A percentile compares a stretch with the other conserved stretches of the same genome.
These are phyloP conservation scores for Stephania cephalantha DNA, from an alignment of 164 flowering plant species.

Conservation along the genomic window DNA sequence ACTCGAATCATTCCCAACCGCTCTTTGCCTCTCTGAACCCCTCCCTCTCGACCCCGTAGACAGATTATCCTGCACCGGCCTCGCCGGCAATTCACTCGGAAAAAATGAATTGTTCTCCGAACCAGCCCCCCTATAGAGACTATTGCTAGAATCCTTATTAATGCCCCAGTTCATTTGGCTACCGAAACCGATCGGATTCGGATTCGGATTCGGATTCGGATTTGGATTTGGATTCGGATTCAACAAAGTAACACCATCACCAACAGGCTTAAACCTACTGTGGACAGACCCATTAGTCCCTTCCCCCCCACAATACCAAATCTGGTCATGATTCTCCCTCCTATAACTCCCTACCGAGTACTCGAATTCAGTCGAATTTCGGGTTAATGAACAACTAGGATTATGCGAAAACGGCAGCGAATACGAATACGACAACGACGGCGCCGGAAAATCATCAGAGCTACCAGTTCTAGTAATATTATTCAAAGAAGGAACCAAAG, in stretches of 20 bases:
- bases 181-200: slow-evolving; percentile 36
- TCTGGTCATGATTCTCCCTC: slow-evolving; percentile 56
- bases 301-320: slow-evolving; percentile 92
- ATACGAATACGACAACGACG: slow-evolving; percentile 68
- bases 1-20: slow-evolving; percentile 39
- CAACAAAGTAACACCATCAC: slow-evolving; percentile 61
- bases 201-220: slow-evolving; percentile 25
- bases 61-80: slow-evolving; percentile 42
- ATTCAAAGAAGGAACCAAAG: slow-evolving; percentile 47
- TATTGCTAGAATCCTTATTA: slow-evolving; percentile 40
- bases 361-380: slow-evolving; percentile 78
- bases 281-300: slow-evolving; percentile 98
- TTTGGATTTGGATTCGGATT: slow-evolving; percentile 22
- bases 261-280: slow-evolving; percentile 82
- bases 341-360: slow-evolving; percentile 51
- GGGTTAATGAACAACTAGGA: slow-evolving; percentile 88
- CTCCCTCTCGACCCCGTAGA: slow-evolving; percentile 56
- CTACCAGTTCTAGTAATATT: slow-evolving; percentile 54
- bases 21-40: slow-evolving; percentile 43
- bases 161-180: slow-evolving; percentile 29
- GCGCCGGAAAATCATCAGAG: slow-evolving; percentile 79
- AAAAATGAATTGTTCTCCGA: slow-evolving; percentile 68
- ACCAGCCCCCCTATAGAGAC: slow-evolving; percentile 37
- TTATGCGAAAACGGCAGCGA: slow-evolving; percentile 82
- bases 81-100: slow-evolving; percentile 86